Evolutionary conservation across 2,329 filamentous ascomycete genomes (phyloP).

Genomic region (Nothophaeocryptopus gaeumannii): DNA sequence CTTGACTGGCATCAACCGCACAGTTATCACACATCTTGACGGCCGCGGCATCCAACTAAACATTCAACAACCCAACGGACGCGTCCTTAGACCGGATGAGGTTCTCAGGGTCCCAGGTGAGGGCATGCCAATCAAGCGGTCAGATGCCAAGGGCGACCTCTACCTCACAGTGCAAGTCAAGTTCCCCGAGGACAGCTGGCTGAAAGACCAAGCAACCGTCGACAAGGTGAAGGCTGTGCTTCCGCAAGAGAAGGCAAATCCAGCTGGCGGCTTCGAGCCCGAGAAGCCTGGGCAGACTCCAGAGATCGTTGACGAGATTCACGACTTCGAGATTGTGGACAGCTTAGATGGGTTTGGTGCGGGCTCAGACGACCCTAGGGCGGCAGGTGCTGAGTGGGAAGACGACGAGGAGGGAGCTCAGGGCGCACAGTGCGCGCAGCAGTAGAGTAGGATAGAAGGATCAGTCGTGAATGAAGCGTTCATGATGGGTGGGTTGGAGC

Average conservation of each 20-base stretch:
- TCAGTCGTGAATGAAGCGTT: no score
- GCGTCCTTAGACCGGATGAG: conserved; percentile 78
- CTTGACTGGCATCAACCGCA: conserved; percentile 81
- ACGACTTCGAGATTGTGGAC: conserved; percentile 73
- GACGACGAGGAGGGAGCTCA: conserved; percentile 61
- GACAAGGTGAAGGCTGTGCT: conserved; percentile 72
- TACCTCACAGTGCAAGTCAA: conserved; percentile 82
- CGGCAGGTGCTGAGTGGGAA: conserved; percentile 66
- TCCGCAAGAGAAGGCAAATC: conserved; percentile 51
- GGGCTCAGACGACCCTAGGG: conserved; percentile 65
- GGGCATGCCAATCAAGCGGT: conserved; percentile 90
- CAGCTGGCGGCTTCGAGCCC: conserved; percentile 10
- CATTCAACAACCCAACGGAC: conserved; percentile 67
- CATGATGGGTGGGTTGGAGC: no score
- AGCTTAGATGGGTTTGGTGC: conserved; percentile 82
- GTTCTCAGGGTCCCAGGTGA: conserved; percentile 82
- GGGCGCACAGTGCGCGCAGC: conserved; percentile 68
- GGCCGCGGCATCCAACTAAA: conserved; percentile 82
- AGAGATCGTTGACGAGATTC: conserved; percentile 78
- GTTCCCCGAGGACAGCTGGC: conserved; percentile 86
- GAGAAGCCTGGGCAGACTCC: conserved; percentile 54
- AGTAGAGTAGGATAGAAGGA: conserved; percentile 46
- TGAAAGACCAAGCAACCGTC: conserved; percentile 65
- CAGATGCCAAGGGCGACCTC: conserved; percentile 78
- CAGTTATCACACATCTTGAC: conserved; percentile 89